phyloP scores from a whole-genome alignment of 345 rosid genomes.

The Lagerstroemia speciosa region DNA sequence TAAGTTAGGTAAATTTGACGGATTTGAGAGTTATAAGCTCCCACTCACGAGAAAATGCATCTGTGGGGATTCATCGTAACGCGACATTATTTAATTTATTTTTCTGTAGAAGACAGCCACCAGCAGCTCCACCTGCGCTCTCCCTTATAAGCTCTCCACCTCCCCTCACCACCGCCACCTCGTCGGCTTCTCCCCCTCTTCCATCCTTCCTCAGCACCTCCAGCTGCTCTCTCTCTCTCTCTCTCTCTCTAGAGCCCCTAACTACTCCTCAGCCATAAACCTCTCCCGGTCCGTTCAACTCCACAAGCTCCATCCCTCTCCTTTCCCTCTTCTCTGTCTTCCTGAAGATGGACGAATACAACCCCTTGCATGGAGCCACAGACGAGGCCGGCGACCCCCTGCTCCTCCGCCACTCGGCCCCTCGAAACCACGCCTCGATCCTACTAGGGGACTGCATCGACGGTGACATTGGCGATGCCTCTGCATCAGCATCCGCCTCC shows the following conservation, averaged over 20 bases:
- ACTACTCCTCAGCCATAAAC: not conserved
- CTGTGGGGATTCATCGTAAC: no score
- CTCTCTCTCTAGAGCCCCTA: not conserved
- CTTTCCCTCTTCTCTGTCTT: no score
- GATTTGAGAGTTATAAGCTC: no score
- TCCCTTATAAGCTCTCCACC: not conserved
- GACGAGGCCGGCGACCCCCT: conserved; percentile 6
- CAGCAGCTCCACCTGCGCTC: no score
- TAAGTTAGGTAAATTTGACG: no score
- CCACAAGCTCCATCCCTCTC: not conserved
- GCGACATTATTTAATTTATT: no score
- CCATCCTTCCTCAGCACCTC: not conserved
- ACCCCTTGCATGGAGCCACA: conserved; percentile 11
- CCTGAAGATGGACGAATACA: not conserved
- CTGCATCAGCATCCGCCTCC: not conserved
- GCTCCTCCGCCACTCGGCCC: no score
- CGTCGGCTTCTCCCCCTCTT: conserved; percentile 8
- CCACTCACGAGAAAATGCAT: no score
- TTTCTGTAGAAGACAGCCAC: no score
- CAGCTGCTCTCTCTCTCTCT: not conserved
- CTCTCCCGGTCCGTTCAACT: no score
- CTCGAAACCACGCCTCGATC: conserved; percentile 3
- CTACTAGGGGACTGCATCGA: conserved; percentile 8
- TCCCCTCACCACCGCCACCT: conserved; percentile 1
- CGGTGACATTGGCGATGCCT: not conserved